These are phyloP conservation scores for Globisporangium echinulatum DNA, from an alignment of 352 stramenopile genomes.

Conservation along the genomic window DNA sequence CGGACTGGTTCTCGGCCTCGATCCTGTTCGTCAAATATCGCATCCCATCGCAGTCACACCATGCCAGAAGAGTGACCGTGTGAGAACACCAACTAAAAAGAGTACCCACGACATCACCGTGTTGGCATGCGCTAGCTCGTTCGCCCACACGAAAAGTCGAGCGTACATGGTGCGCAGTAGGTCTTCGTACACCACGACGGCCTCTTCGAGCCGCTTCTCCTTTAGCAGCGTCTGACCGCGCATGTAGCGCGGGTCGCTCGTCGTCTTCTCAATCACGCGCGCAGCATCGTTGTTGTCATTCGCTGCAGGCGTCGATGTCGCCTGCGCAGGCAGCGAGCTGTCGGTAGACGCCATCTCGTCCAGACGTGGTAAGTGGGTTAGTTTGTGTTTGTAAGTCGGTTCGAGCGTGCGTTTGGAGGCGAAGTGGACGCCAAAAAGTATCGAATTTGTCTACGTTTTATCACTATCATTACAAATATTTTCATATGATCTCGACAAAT, in stretches of 20 bases:
- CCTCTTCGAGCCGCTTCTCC: constrained; percentile 77
- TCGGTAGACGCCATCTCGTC: constrained; percentile 6
- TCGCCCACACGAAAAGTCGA: too few species aligned
- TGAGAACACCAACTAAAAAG: too few species aligned
- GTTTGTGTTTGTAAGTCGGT: not conserved
- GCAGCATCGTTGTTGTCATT: constrained; percentile 4
- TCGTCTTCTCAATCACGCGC: constrained; percentile 44
- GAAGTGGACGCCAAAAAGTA: not conserved
- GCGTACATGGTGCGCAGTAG: constrained; percentile 70
- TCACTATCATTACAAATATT: too few species aligned
- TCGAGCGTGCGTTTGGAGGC: too few species aligned
- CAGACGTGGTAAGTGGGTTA: not conserved
- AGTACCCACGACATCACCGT: too few species aligned
- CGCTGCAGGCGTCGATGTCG: too few species aligned
- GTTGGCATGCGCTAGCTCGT: too few species aligned
- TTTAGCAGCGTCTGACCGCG: constrained; percentile 65
- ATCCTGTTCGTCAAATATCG: constrained; percentile 19
- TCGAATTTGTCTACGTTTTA: too few species aligned
- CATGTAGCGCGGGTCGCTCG: constrained; percentile 65
- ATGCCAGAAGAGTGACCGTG: too few species aligned
- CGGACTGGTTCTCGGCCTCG: constrained; percentile 61
- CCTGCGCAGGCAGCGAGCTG: not conserved
- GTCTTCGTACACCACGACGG: constrained; percentile 69
- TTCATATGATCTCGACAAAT: too few species aligned
- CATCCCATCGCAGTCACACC: not conserved